Evolutionary conservation across 108 stramenopile genomes (phyloP), one percentile per base, ranked within the genome.

Genomic region (Skeletonema potamos): DNA sequence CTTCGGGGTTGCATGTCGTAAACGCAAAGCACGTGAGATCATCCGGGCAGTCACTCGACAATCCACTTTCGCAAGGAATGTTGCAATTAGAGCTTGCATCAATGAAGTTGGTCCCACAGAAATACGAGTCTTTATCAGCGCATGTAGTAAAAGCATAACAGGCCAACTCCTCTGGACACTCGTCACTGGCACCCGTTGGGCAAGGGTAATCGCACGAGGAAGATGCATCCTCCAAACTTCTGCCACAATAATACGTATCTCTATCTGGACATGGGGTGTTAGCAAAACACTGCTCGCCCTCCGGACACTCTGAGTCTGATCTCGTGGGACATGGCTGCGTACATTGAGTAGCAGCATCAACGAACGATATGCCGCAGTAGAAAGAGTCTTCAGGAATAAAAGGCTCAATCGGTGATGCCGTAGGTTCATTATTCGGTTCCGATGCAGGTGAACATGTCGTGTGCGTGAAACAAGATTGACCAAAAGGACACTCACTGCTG

Each of bases 391-490:
- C 70, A 6, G 77, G 77, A 18, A 71, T 70, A 18, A 71, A 78
- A 17, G 57, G 34, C 4, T 26, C 37, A 12, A 48, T 26, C 8
- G 58, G 56, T 51, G 64, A 39, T 17, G 64, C 29, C 37, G 76
- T 65, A 46, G 76, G 46, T 4, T 6, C 18, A 46, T 46, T 3
- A 46, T 37, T 10, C 11, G 58, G 17, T 18, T 37, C 26, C 8
- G 18, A 0, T 15, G 77, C 33, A 41, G 39, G n/a, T 63, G 86
- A 79, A 70, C 94, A 92, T 5, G 91, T 85, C 6, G 91, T 92
- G 66, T 95, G 88, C 37, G 94, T 89, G 72, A 81, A 92, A 64
- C 94, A 95, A 41, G 69, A 83, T 69, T 87, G 73, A n/a, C 77
- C 87, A 8, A 69, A 60, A 0, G 91, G 91, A 81, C 93, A 94